Evolutionary conservation across 140 eudicot genomes (phyloP).

Genomic region (Cichorium intybus): DNA sequence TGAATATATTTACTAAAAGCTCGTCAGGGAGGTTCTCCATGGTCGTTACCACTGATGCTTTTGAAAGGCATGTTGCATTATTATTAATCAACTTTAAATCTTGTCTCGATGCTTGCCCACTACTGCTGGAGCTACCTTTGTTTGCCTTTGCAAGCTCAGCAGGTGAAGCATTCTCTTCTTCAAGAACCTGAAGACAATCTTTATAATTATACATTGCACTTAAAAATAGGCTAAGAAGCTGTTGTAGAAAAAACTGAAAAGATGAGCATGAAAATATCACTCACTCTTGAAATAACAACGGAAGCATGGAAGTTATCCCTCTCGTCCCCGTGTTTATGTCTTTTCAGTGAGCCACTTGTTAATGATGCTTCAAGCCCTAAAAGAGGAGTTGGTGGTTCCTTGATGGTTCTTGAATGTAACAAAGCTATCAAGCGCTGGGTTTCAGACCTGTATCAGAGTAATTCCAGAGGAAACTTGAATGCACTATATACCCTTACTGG

Average conservation of each 20-base stretch:
- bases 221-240: neutral
- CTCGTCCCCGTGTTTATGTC: neutral
- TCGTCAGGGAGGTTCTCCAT: neutral
- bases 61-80: conserved; percentile 21
- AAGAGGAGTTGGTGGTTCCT: conserved; percentile 9
- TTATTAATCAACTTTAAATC: conserved; percentile 33
- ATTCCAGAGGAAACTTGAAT: no score
- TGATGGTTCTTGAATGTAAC: conserved; percentile 39
- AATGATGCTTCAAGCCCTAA: conserved; percentile 2
- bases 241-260: conserved; percentile 14
- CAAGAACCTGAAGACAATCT: conserved; percentile 45
- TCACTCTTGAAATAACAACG: conserved; percentile 36
- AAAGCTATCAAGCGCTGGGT: conserved; percentile 40
- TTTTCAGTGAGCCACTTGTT: neutral
- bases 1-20: neutral
- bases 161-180: conserved; percentile 60
- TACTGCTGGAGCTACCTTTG: conserved; percentile 86
- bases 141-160: conserved; percentile 68
- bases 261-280: conserved; percentile 10
- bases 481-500: no score
- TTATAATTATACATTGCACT: neutral
- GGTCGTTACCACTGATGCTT: conserved; percentile 19
- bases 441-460: conserved; percentile 36
- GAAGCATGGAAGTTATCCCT: conserved; percentile 6
- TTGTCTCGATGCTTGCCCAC: conserved; percentile 50